Evolutionary conservation across 1,139 yeast species (phyloP).

Genomic region (Kodamaea anthophila): DNA sequence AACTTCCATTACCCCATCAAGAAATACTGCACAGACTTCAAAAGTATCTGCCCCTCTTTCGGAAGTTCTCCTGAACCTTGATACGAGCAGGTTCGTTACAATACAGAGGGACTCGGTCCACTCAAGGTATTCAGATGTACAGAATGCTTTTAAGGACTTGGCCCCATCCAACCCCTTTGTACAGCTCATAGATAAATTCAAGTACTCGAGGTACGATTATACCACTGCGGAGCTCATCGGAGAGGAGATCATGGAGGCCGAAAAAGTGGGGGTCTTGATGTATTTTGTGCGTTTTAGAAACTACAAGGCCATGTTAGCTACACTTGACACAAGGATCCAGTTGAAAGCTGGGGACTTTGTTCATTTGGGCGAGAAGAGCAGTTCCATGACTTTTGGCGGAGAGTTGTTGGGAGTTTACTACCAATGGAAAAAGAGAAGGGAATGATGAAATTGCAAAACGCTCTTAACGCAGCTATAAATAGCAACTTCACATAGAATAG

Average conservation of each 20-base stretch:
- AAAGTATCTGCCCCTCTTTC: not conserved
- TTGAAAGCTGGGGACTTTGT: conserved; percentile 6
- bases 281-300: conserved; percentile 11
- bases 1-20: too few species aligned
- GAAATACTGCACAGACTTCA: not conserved
- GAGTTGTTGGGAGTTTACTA: conserved; percentile 7
- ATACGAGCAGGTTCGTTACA: not conserved
- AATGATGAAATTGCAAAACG: too few species aligned
- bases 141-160: not conserved
- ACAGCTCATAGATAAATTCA: not conserved
- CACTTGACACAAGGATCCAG: conserved; percentile 15
- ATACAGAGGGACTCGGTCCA: not conserved
- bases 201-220: conserved; percentile 1
- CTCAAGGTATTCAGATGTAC: not conserved
- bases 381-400: conserved; percentile 5
- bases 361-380: conserved; percentile 3
- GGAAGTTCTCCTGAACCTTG: not conserved
- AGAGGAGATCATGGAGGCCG: conserved; percentile 1
- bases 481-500: too few species aligned
- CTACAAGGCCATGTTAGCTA: conserved; percentile 12
- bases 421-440: conserved; percentile 8
- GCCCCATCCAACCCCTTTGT: not conserved
- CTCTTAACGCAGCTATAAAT: too few species aligned
- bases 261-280: conserved; percentile 18
- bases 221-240: not conserved